Evolutionary conservation across 768 basidiomycete species (phyloP).

Genomic region (Mrakia blollopis): DNA sequence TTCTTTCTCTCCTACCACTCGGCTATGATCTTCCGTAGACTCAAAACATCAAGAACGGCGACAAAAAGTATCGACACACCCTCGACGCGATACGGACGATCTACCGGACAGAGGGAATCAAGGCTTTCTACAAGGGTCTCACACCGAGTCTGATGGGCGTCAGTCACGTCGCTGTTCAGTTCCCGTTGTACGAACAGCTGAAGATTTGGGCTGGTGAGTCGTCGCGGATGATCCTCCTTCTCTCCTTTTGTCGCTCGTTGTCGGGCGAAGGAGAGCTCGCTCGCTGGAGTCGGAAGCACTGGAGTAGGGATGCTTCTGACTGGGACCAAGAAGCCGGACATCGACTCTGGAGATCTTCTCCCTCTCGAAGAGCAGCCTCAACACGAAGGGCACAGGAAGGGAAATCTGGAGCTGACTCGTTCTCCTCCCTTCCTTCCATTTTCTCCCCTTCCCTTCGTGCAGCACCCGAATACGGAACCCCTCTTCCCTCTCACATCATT

Average conservation of each 20-base stretch:
- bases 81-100: constrained; percentile 84
- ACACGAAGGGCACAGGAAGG: too few relatives aligned
- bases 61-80: constrained; percentile 73
- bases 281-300: too few relatives aligned
- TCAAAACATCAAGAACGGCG: constrained; percentile 63
- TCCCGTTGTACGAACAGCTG: constrained; percentile 90
- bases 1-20: not conserved
- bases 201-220: constrained; percentile 79
- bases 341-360: not conserved
- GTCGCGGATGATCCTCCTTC: not conserved
- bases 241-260: too few relatives aligned
- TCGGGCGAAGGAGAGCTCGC: not conserved
- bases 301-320: too few relatives aligned
- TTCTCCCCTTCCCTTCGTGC: constrained; percentile 32
- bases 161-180: constrained; percentile 91
- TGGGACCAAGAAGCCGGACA: not conserved
- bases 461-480: constrained; percentile 41
- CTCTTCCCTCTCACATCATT: constrained; percentile 59
- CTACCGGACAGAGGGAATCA: constrained; percentile 76
- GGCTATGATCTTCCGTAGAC: constrained; percentile 53
- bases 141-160: constrained; percentile 91
- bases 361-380: too few relatives aligned
- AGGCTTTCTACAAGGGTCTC: constrained; percentile 91
- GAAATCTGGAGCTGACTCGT: too few relatives aligned
- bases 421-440: not conserved